Evolutionary conservation across 495 filamentous ascomycete genomes (phyloP), one percentile per base, ranked within the genome.

Genomic region (Tuber microsphaerosporum): DNA sequence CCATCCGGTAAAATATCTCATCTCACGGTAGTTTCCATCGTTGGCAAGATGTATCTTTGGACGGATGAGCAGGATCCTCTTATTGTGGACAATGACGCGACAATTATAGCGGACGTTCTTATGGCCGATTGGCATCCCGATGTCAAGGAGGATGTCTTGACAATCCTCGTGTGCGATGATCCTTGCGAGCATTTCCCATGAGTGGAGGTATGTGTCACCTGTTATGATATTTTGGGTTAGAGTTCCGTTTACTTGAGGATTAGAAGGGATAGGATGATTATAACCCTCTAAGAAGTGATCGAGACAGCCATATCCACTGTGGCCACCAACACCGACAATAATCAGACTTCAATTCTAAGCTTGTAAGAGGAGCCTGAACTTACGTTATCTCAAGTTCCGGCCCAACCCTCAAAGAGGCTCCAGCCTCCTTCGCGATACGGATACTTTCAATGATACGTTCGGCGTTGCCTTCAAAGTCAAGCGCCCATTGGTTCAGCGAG

Each of bases 21-120:
- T 90, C 81, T 94, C 91, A 3, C 89, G 82, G 77, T 90, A 92
- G 75, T 91, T 90, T 22, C 91, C 91, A 85, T 93, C 92, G 73
- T 92, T 91, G 70, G 94, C 93, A 22, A 97, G 89, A 81, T 86
- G 93, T 82, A 94, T 87, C 84, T 97, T 97, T 0, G 93, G 94
- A 26, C 93, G 86, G 75, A 97, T 92, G 65, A 92, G 84, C 61
- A 92, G 82, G 42, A 94, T 91, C 84, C 89, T 89, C 41, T 87
- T 85, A 78, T 93, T 89, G 75, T 90, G 86, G 80, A 85, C 86
- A 73, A 95, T 89, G 31, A 92, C 86, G 5, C 93, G 86, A 79
- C 90, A 91, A 79, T 97, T 97, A 84, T 90, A 95, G 72, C 89
- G 85, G 51, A 88, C 83, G 75, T 91, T 92, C 39, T 90, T 84